Evolutionary conservation across 108 stramenopile species (phyloP).

Genomic region (Fragilariopsis cylindrus): DNA sequence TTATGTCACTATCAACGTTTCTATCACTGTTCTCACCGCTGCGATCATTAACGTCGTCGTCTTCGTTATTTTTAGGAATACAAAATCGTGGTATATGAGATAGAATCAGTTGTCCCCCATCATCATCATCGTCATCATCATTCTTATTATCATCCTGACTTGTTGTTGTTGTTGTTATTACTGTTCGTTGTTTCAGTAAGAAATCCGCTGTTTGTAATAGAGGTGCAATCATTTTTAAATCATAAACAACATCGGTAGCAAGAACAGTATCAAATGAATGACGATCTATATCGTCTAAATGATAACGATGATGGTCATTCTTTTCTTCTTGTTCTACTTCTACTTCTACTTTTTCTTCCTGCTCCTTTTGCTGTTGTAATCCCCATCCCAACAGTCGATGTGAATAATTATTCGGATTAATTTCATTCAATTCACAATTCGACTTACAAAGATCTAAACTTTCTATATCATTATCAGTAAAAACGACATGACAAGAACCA

Average conservation of each 20-base stretch:
- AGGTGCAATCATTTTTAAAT: conserved; percentile 43
- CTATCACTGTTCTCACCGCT: background rate
- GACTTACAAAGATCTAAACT: conserved; percentile 38
- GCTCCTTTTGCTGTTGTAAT: background rate
- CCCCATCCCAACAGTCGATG: conserved; percentile 23
- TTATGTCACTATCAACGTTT: background rate
- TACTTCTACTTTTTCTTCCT: background rate
- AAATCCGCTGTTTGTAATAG: conserved; percentile 33
- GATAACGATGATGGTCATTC: background rate
- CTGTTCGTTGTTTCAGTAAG: conserved; percentile 15
- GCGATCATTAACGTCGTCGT: background rate
- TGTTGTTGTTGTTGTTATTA: background rate
- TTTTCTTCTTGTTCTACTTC: background rate
- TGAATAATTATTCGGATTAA: conserved; percentile 7
- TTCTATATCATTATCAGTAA: conserved; percentile 49
- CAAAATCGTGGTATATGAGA: conserved; percentile 63
- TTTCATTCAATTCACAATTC: conserved; percentile 43
- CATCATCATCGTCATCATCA: background rate
- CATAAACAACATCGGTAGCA: conserved; percentile 65
- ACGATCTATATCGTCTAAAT: background rate
- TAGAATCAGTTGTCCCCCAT: conserved; percentile 36
- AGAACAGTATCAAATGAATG: conserved; percentile 41
- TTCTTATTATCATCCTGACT: background rate
- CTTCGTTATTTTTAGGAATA: conserved; percentile 17
- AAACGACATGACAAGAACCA: conserved; percentile 9